phyloP scores from a whole-genome alignment of 2,329 filamentous ascomycete species.

The Tetracladium maxilliforme region DNA sequence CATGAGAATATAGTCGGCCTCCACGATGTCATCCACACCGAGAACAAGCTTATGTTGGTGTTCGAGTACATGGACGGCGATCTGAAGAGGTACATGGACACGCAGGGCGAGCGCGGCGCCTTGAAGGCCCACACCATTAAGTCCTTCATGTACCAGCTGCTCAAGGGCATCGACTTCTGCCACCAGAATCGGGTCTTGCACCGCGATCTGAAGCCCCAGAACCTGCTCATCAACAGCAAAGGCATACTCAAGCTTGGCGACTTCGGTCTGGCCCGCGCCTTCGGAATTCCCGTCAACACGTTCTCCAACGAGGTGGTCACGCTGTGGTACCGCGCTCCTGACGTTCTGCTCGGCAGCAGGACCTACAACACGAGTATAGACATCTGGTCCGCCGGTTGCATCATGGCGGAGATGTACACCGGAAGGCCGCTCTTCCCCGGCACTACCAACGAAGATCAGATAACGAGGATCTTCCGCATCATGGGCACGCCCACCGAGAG shows the following conservation, averaged over 20 bases:
- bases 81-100: slow-evolving; percentile 98
- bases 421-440: slow-evolving; percentile 90
- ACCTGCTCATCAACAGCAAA: slow-evolving; percentile 86
- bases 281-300: slow-evolving; percentile 94
- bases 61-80: slow-evolving; percentile 99
- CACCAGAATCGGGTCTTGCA: slow-evolving; percentile 95
- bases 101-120: slow-evolving; percentile 73
- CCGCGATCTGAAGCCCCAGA: slow-evolving; percentile 91
- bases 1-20: slow-evolving; percentile 96
- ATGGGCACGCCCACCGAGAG: slow-evolving; percentile 97
- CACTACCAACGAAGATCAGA: slow-evolving; percentile 95
- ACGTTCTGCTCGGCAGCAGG: slow-evolving; percentile 82
- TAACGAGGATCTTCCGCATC: slow-evolving; percentile 91
- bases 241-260: slow-evolving; percentile 86
- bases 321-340: slow-evolving; percentile 92
- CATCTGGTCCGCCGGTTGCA: slow-evolving; percentile 97
- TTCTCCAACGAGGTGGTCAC: slow-evolving; percentile 98
- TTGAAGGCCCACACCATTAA: slow-evolving; percentile 87
- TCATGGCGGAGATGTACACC: slow-evolving; percentile 99
- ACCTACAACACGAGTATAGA: slow-evolving; percentile 99
- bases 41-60: slow-evolving; percentile 99
- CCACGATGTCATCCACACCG: slow-evolving; percentile 97
- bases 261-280: slow-evolving; percentile 85
- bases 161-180: slow-evolving; percentile 93
- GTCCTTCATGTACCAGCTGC: slow-evolving; percentile 96